Conservation (phyloP, 179 eudicot species). For the Patellifolia procumbens region DNA sequence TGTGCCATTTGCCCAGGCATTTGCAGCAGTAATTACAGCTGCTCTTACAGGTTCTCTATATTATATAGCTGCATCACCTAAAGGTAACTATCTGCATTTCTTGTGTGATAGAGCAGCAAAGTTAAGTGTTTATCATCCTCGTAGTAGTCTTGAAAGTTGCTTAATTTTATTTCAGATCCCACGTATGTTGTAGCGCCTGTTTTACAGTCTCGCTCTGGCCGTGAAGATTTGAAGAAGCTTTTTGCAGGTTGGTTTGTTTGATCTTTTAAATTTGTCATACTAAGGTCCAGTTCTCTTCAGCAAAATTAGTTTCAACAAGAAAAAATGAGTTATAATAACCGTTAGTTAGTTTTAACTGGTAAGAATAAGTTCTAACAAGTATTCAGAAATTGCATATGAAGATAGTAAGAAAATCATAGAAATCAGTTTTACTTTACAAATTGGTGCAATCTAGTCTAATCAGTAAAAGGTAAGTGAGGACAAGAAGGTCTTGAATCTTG, state of each 20-base stretch:
- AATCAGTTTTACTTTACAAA: too few species aligned
- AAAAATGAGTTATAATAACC: too few species aligned
- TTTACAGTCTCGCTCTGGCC: constrained; percentile 69
- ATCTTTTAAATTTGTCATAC: neutral
- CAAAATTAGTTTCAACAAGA: too few species aligned
- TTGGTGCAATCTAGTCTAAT: too few species aligned
- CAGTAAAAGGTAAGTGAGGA: too few species aligned
- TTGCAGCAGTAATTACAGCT: constrained; percentile 96
- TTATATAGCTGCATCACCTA: constrained; percentile 89
- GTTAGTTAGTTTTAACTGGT: too few species aligned
- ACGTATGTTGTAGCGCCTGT: constrained; percentile 90
- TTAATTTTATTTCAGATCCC: constrained; percentile 63
- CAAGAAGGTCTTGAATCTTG: too few species aligned
- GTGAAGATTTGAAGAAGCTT: constrained; percentile 77
- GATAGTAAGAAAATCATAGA: too few species aligned
- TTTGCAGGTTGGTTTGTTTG: constrained; percentile 70
- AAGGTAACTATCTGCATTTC: constrained; percentile 49
- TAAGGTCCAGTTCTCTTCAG: too few species aligned
- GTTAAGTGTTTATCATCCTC: neutral
- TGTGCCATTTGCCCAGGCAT: constrained; percentile 97
- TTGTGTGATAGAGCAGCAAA: neutral
- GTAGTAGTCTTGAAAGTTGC: neutral
- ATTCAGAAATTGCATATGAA: too few species aligned
- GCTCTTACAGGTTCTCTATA: constrained; percentile 93
- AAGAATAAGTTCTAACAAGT: too few species aligned